Conservation (phyloP, 208 protist species). For the Trypanosoma boissoni region DNA sequence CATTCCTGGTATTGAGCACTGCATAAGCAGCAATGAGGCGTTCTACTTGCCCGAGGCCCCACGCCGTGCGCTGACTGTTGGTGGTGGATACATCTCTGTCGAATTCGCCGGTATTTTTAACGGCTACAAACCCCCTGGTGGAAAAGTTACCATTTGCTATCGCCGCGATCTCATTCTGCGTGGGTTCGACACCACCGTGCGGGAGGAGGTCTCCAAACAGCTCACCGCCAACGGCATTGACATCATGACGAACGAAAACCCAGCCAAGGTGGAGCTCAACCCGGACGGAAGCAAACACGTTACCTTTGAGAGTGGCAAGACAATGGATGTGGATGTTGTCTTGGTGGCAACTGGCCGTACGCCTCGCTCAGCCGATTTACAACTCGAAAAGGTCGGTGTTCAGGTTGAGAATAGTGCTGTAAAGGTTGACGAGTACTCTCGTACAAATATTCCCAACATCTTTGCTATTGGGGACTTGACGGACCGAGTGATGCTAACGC, state of each 20-base stretch:
- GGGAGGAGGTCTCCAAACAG: conserved; percentile 77
- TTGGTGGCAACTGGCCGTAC: conserved; percentile 95
- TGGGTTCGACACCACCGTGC: conserved; percentile 82
- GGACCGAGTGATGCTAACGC: conserved; percentile 86
- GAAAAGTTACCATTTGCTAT: conserved; percentile 78
- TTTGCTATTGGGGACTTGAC: conserved; percentile 98
- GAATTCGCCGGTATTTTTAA: conserved; percentile 93
- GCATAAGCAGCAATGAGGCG: conserved; percentile 91
- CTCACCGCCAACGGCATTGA: conserved; percentile 78
- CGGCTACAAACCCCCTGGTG: conserved; percentile 69
- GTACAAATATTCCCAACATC: conserved; percentile 93
- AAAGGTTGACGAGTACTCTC: conserved; percentile 89
- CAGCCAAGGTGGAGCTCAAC: conserved; percentile 70
- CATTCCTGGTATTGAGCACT: conserved; percentile 82
- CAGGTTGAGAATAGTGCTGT: conserved; percentile 84
- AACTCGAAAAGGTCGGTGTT: conserved; percentile 92
- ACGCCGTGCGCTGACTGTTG: conserved; percentile 76
- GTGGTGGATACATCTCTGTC: conserved; percentile 89
- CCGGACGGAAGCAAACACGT: conserved; percentile 67
- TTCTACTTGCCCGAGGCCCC: conserved; percentile 85
- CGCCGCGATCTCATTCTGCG: conserved; percentile 77
- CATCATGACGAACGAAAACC: conserved; percentile 74
- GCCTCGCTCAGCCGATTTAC: conserved; percentile 89
- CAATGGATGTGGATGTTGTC: conserved; percentile 90
- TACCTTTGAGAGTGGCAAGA: conserved; percentile 77